Base-by-base conservation (phyloP, 2,329 filamentous ascomycete genomes). In the Pestalotiopsis sp. region DNA sequence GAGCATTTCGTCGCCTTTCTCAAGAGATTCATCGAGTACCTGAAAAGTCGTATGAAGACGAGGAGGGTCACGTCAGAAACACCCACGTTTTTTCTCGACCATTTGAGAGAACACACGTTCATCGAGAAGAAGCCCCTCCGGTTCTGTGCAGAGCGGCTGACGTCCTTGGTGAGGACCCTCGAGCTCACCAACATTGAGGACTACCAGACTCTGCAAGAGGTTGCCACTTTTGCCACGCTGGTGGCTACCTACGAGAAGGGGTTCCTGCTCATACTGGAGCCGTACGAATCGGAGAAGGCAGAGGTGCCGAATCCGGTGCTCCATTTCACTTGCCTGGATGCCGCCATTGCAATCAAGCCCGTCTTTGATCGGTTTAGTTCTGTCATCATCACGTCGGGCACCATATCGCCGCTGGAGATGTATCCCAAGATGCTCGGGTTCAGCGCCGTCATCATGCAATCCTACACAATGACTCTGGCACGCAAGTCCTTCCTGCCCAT, bases 381-480 rank as follows among this genome's bases (percentile, higher is more conserved):
- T 1, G 96, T 99, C 72, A 97, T 99, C 77, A 98, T 99, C 78
- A 99, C 96, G 0, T 98, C 96, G 0, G 96, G 96, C 71, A 99
- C 96, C 1, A 94, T 99, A 70, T 98, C 96, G 1, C 96, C 96
- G 0, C 83, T 99, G 3, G 97, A 99, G 78, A 99, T 99, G 92
- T 99, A 99, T 76, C 97, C 96, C 0, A 98, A 97, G 77, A 99
- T 99, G 95, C 90, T 99, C 31, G 92, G 94, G 66, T 99, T 99
- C 81, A 87, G 87, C 11, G 94, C 95, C 1, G 94, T 98, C 0
- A 92, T 98, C 3, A 95, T 98, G 78, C 95, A 99, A 80, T 99
- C 97, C 0, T 99, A 99, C 82, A 91, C 90, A 71, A 99, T 99
- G 94, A 98, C 96, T 0, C 87, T 99, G 5, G 95, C 95, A 2